Conservation (phyloP, 176 grass and related monocot species). For the Oryza nivara region DNA sequence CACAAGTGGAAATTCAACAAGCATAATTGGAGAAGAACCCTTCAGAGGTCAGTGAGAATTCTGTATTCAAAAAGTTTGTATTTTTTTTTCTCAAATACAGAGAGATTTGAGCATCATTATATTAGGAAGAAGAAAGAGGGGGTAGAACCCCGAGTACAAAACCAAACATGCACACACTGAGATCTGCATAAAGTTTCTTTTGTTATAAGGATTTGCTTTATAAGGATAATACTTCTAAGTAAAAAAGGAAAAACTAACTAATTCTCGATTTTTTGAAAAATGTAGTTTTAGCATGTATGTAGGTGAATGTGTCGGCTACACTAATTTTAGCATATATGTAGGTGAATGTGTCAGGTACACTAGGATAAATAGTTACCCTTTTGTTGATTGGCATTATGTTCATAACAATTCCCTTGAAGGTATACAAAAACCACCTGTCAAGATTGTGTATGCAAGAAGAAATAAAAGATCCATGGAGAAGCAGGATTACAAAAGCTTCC, state of each 20-base stretch:
- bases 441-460: slow-evolving; percentile 17
- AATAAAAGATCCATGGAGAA: slow-evolving; percentile 1
- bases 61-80: background rate
- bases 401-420: slow-evolving; percentile 21
- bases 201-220: background rate
- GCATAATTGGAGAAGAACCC: background rate
- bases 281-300: background rate
- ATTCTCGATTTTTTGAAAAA: background rate
- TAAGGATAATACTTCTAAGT: background rate
- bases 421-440: slow-evolving; percentile 23
- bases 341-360: background rate
- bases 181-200: background rate
- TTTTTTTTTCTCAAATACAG: background rate
- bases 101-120: too few relatives aligned
- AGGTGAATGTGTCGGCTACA: too few relatives aligned
- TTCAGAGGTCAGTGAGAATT: slow-evolving; percentile 27
- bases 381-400: slow-evolving; percentile 5
- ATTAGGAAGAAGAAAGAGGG: too few relatives aligned
- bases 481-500: background rate
- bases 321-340: too few relatives aligned
- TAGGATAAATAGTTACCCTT: slow-evolving; percentile 1
- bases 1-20: background rate
- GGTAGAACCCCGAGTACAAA: too few relatives aligned
- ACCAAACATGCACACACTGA: too few relatives aligned
- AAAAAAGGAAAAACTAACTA: background rate